A percentile compares a stretch with the other conserved stretches of the same genome.
These are phyloP conservation scores for Atkinsonella texensis DNA, from an alignment of 2,329 filamentous ascomycete genomes.

Conservation along the genomic window DNA sequence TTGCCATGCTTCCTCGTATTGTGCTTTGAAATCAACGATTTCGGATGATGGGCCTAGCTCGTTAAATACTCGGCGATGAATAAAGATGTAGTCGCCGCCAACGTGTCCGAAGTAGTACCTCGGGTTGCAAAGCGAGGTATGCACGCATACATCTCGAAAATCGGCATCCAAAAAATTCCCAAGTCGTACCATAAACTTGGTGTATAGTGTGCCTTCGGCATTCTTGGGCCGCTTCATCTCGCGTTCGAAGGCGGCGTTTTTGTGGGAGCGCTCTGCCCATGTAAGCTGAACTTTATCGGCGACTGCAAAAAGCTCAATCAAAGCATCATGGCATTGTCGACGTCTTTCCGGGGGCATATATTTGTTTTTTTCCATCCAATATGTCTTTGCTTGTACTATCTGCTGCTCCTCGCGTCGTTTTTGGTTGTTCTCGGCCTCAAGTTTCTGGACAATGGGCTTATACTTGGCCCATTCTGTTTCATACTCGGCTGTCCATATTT, in stretches of 20 bases:
- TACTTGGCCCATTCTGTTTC: slow-evolving; percentile 7
- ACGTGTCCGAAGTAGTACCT: slow-evolving; percentile 15
- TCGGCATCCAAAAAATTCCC: background rate
- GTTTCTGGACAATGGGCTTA: background rate
- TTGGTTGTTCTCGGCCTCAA: background rate
- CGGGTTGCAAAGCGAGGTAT: background rate
- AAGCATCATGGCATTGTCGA: background rate
- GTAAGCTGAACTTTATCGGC: background rate
- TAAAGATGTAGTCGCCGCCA: slow-evolving; percentile 18
- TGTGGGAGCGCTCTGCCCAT: background rate
- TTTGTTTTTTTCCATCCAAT: background rate
- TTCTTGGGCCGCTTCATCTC: background rate
- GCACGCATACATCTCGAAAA: background rate
- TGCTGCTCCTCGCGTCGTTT: background rate
- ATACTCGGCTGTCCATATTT: background rate
- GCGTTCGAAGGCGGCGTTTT: background rate
- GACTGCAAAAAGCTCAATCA: background rate
- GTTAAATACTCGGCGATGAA: slow-evolving; percentile 4
- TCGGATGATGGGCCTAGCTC: background rate
- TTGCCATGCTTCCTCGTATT: background rate
- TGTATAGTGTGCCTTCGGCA: background rate
- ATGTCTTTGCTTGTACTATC: background rate
- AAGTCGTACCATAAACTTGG: background rate
- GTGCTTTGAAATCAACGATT: background rate
- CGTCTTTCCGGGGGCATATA: background rate